Conservation (phyloP, 768 basidiomycete species). For the Hypholoma sublateritium region DNA sequence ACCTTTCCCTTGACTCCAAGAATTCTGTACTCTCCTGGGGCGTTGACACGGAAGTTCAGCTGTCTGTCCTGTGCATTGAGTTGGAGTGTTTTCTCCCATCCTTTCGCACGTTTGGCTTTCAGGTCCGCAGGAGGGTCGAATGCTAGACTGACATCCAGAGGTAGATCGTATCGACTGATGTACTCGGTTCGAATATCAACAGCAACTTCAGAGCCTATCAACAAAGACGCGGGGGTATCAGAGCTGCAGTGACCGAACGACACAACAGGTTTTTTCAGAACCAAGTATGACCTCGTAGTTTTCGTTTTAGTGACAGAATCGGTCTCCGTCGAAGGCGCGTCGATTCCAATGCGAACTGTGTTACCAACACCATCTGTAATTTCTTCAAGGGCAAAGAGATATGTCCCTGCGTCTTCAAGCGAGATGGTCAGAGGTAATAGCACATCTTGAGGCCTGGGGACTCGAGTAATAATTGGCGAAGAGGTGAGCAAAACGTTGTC, state of each 20-base stretch:
- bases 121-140: conserved; percentile 51
- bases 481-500: neutral
- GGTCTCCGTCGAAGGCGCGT: conserved; percentile 17
- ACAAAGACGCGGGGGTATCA: conserved; percentile 66
- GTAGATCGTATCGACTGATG: conserved; percentile 61
- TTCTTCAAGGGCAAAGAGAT: conserved; percentile 75
- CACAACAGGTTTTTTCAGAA: conserved; percentile 69
- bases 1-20: conserved; percentile 70
- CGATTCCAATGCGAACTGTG: conserved; percentile 47
- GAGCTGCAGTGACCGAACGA: conserved; percentile 75
- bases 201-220: conserved; percentile 66
- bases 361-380: conserved; percentile 87
- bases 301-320: conserved; percentile 38
- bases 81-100: conserved; percentile 65
- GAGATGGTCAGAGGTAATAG: conserved; percentile 69
- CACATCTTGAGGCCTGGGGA: conserved; percentile 50
- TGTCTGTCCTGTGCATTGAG: conserved; percentile 45
- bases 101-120: conserved; percentile 44
- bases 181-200: conserved; percentile 54
- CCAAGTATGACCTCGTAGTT: conserved; percentile 59
- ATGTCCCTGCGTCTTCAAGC: conserved; percentile 61
- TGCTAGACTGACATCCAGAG: conserved; percentile 63
- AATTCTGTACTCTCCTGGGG: conserved; percentile 80
- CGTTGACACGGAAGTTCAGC: conserved; percentile 47
- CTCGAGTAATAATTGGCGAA: conserved; percentile 6